phyloP scores from a whole-genome alignment of 177 flowering plant genomes.

The Vitis hybrid region DNA sequence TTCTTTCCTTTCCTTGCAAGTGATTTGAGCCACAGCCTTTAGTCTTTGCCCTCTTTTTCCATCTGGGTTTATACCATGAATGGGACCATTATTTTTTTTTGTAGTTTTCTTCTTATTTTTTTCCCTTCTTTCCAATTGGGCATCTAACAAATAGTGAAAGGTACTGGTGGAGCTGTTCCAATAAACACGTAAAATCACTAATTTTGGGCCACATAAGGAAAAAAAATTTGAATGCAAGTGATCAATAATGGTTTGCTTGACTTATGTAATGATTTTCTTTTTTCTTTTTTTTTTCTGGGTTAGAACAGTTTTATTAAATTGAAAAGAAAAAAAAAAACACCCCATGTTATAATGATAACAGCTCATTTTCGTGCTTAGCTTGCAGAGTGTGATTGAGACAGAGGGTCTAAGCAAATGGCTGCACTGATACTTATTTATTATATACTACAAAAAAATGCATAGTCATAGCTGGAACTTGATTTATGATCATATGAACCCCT shows the following conservation, averaged over 20 bases:
- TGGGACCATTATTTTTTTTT: neutral
- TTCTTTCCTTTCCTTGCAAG: conserved; percentile 20
- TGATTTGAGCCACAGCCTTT: conserved; percentile 1
- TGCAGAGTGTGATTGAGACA: neutral
- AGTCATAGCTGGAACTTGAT: too few species aligned
- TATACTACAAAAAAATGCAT: too few species aligned
- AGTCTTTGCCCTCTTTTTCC: neutral
- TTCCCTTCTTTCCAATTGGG: neutral
- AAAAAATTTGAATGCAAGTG: neutral
- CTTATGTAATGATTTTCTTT: neutral
- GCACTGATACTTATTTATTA: too few species aligned
- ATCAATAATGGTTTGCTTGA: too few species aligned
- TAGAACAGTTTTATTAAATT: neutral
- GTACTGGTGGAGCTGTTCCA: too few species aligned
- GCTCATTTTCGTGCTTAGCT: conserved; percentile 1
- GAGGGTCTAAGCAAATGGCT: too few species aligned
- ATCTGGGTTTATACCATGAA: neutral
- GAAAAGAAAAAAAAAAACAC: neutral
- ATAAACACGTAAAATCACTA: too few species aligned
- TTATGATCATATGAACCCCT: too few species aligned
- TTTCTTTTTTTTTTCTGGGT: neutral
- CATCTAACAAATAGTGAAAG: neutral
- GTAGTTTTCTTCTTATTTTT: neutral
- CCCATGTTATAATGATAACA: conserved; percentile 13
- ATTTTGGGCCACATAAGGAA: neutral